Evolutionary conservation across 192 early-diverging fungal genomes (phyloP), one percentile per base, ranked within the genome.

Genomic region (Allomyces arbusculus): DNA sequence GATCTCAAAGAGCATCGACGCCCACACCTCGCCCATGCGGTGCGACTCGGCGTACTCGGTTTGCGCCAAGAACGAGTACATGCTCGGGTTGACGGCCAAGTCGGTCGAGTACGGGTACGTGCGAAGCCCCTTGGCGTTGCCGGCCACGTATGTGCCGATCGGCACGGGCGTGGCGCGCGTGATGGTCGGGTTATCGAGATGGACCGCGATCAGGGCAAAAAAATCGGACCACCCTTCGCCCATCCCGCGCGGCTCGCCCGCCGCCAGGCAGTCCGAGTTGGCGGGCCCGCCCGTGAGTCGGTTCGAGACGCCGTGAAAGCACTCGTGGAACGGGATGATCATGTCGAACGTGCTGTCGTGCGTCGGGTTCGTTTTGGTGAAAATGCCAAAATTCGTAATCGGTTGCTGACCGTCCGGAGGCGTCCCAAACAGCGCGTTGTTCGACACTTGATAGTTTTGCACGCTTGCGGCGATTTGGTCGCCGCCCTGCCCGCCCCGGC

Each of bases 351-450:
- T 1, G 26, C 26, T 28, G 26, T 28, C 26, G 26, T 4, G 26
- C 26, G 4, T 28, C 26, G 26, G 26, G 26, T 28, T 28, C 26
- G 26, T 28, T 1, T 3, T 1, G 2, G 4, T 28, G 4, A 28
- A 28, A 4, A 28, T 4, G 26, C 26, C 1, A 28, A 28, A 28
- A 3, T 28, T 1, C 26, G 26, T 28, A 4, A 4, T 28, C 26
- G 26, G 26, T 28, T 28, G 26, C 26, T 28, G 26, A 4, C 26
- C 26, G 2, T 28, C 81, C 40, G 80, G 80, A 10, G 81, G 80
- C 44, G 80, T 79, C 23, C 70, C 71, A 75, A 84, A 84, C 74
- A 80, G 75, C 66, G 82, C 84, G 65, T 86, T 84, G 71, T 83
- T 79, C 67, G 66, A 73, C 19, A 50, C 66, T 1, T 20, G 24